Conservation (phyloP, 148 eudicot species). For the Rhododendron vialii region DNA sequence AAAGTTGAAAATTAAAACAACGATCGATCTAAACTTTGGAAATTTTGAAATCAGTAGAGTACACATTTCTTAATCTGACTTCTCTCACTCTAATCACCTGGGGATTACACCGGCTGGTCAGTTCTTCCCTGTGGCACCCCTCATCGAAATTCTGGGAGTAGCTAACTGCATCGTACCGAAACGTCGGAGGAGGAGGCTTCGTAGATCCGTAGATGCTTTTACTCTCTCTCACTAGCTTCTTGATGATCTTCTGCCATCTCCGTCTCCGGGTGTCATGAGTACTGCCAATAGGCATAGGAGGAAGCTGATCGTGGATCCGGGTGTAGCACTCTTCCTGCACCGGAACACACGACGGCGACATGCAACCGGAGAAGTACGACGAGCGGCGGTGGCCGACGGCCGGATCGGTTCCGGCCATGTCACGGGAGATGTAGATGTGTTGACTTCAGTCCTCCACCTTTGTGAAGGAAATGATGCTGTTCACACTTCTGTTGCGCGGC, state of each 20-base stretch:
- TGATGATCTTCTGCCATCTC: slow-evolving; percentile 47
- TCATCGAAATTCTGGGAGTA: slow-evolving; percentile 83
- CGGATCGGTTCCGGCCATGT: slow-evolving; percentile 10
- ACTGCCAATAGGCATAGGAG: background rate
- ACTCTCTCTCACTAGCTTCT: slow-evolving; percentile 47
- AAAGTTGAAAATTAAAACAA: background rate
- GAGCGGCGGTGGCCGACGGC: slow-evolving; percentile 19
- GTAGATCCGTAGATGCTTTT: slow-evolving; percentile 37
- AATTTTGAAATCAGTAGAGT: background rate
- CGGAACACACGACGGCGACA: slow-evolving; percentile 63
- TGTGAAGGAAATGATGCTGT: background rate
- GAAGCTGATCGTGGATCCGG: slow-evolving; percentile 23
- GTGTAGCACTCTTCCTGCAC: slow-evolving; percentile 63
- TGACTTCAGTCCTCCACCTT: background rate
- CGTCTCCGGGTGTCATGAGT: slow-evolving; percentile 7
- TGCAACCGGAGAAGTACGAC: slow-evolving; percentile 49
- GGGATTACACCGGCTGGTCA: slow-evolving; percentile 1
- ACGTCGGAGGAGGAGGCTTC: slow-evolving; percentile 32
- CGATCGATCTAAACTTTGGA: background rate
- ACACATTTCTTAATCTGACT: background rate
- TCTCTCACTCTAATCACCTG: slow-evolving; percentile 11
- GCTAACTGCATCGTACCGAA: slow-evolving; percentile 68
- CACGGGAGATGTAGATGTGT: background rate
- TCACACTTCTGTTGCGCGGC: background rate
- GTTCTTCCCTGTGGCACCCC: slow-evolving; percentile 48